These are phyloP conservation scores for Rhododendron ovatum DNA, from an alignment of 148 eudicot genomes.

Conservation along the genomic window DNA sequence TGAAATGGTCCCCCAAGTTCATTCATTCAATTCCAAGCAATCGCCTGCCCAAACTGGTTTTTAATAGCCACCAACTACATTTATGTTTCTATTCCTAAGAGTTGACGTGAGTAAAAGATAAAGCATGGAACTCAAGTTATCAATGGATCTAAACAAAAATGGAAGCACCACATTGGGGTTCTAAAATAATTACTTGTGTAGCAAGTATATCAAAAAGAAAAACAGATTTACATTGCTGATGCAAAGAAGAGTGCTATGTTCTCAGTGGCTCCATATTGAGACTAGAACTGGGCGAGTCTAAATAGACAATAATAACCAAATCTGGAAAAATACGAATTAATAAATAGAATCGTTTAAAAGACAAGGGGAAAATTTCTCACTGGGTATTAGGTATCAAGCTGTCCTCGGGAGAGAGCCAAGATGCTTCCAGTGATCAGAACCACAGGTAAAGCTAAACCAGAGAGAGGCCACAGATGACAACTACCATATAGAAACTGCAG, in stretches of 20 bases:
- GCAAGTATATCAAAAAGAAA: too few species aligned
- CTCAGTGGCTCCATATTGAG: not conserved
- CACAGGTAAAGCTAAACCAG: conserved; percentile 15
- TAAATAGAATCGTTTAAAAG: not conserved
- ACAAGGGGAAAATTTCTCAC: not conserved
- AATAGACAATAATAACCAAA: not conserved
- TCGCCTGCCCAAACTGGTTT: not conserved
- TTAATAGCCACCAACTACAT: not conserved
- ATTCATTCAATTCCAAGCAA: not conserved
- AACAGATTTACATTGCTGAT: not conserved
- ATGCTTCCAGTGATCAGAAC: not conserved
- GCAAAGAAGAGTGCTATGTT: not conserved
- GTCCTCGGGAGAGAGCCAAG: not conserved
- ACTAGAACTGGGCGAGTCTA: not conserved
- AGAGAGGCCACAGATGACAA: conserved; percentile 53
- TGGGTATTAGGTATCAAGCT: not conserved
- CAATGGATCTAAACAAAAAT: too few species aligned
- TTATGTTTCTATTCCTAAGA: not conserved
- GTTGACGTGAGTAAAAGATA: not conserved
- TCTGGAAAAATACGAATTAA: not conserved
- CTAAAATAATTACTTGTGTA: not conserved
- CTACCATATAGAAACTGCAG: conserved; percentile 53
- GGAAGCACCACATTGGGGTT: not conserved
- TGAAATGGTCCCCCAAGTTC: not conserved
- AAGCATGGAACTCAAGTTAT: not conserved